Percentiles rank a stretch among this genome's conserved stretches.
These are phyloP conservation scores for Schizophyllum amplum DNA, from an alignment of 1,284 basidiomycete genomes.

Conservation along the genomic window DNA sequence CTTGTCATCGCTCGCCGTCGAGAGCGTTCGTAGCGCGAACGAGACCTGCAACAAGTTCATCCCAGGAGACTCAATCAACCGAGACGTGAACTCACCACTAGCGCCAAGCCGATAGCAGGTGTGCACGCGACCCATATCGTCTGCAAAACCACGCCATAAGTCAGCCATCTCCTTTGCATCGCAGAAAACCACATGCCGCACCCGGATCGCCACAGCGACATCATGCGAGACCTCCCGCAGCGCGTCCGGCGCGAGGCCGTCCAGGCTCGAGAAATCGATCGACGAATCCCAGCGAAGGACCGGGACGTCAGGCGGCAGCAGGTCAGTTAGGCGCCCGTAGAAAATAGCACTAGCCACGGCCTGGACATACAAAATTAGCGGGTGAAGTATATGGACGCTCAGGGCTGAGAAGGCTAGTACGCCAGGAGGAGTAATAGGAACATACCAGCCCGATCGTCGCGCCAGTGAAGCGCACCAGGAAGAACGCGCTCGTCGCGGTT, in stretches of 20 bases:
- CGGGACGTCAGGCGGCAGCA: slow-evolving; percentile 39
- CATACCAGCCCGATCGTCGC: slow-evolving; percentile 71
- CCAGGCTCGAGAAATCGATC: slow-evolving; percentile 45
- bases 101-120: slow-evolving; percentile 29
- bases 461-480: slow-evolving; percentile 76
- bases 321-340: slow-evolving; percentile 40
- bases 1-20: neutral
- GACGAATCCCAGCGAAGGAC: slow-evolving; percentile 33
- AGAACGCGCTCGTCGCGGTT: slow-evolving; percentile 75
- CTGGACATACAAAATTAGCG: slow-evolving; percentile 25
- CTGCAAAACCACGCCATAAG: slow-evolving; percentile 23
- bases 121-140: slow-evolving; percentile 55
- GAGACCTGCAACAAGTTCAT: slow-evolving; percentile 28
- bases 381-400: neutral
- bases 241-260: slow-evolving; percentile 32
- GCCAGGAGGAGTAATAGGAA: slow-evolving; percentile 7
- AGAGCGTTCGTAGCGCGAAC: neutral
- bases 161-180: neutral
- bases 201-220: slow-evolving; percentile 48
- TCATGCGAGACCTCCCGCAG: slow-evolving; percentile 32
- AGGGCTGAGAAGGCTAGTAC: neutral
- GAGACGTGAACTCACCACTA: slow-evolving; percentile 5
- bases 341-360: slow-evolving; percentile 71
- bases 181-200: slow-evolving; percentile 17
- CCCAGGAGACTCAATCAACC: too few species aligned